phyloP scores from a whole-genome alignment of 345 rosid species.

The Arabidopsis thaliana region TAIR10.1 NC_003070.9:26562501-26563000 shows the following conservation, averaged over 20 bases:
- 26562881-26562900: conserved; percentile 66
- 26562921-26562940: conserved; percentile 2
- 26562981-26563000: conserved; percentile 75
- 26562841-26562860: conserved; percentile 84
- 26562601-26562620: conserved; percentile 59
- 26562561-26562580: conserved; percentile 50
- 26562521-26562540: conserved; percentile 56
- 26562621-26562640: conserved; percentile 81
- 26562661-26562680: conserved; percentile 69
- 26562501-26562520: conserved; percentile 49
- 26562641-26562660: conserved; percentile 73
- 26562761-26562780: conserved; percentile 88
- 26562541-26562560: conserved; percentile 46
- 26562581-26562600: conserved; percentile 42
- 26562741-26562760: conserved; percentile 38
- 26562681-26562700: conserved; percentile 17
- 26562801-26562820: conserved; percentile 62
- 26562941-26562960: conserved; percentile 11
- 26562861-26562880: conserved; percentile 92
- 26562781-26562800: conserved; percentile 88
- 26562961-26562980: conserved; percentile 81
- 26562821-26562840: conserved; percentile 90
- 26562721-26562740: conserved; percentile 27
- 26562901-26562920: conserved; percentile 12
- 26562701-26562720: neutral